Evolutionary conservation across 1,139 yeast species (phyloP), one percentile per base, ranked within the genome.

Genomic region (Candida neerlandica): DNA sequence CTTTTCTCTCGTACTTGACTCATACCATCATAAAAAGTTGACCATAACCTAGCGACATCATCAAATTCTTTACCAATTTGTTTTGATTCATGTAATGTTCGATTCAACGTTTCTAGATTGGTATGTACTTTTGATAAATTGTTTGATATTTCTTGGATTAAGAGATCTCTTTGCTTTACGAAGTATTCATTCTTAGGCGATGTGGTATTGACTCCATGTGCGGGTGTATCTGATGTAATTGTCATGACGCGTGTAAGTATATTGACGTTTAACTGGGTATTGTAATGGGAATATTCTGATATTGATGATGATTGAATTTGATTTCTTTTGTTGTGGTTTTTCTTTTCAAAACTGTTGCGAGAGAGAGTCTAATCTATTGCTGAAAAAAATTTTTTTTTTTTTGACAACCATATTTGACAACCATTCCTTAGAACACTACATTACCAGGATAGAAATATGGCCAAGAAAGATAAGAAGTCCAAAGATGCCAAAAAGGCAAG

Each of bases 401-500:
- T 37, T 37, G 1, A 37, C 40, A 37, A 37, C 40, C 40, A 37
- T n/a, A n/a, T 37, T 37, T 35, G 7, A 15, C 11, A 18, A 11
- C 23, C 39, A 43, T 47, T 44, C 27, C 45, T 47, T 41, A 14
- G 21, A 14, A 11, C 35, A 5, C 33, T 23, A 5, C 18, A 9
- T 2, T n/a, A n/a, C 23, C 23, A 4, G 23, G 5, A 14, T 21
- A 30, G 18, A 30, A 11, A 39, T 9, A 87, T 89, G 96, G 96
- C 91, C 11, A 91, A 89, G 71, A 91, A 90, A 71, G 87, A 73
- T 57, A 85, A 89, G 70, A 89, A 89, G 68, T 84, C 89, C 54
- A 90, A 90, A 67, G 97, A 89, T 45, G 90, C 96, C 59, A 90
- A 91, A 69, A 91, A 91, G 80, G 96, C 95, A 29, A 81, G 96